Evolutionary conservation across 371 early-diverging fungal genomes (phyloP).

Genomic region (Mucor mucedo): DNA sequence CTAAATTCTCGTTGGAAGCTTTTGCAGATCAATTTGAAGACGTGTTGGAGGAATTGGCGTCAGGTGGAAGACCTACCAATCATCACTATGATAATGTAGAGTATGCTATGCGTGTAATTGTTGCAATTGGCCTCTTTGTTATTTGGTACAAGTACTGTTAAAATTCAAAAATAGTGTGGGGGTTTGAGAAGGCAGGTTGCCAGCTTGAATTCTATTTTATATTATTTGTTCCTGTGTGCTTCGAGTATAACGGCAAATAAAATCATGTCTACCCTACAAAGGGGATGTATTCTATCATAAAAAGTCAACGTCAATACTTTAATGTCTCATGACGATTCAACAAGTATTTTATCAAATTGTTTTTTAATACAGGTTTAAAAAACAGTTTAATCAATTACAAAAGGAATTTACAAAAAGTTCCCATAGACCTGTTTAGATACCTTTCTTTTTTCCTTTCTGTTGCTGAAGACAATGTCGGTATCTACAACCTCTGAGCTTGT

Average conservation of each 20-base stretch:
- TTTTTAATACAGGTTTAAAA: too few species aligned
- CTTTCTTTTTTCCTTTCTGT: neutral
- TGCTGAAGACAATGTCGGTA: neutral
- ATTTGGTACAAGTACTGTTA: slow-evolving; percentile 33
- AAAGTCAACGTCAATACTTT: too few species aligned
- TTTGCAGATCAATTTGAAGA: slow-evolving; percentile 75
- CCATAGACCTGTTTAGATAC: neutral
- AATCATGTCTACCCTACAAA: too few species aligned
- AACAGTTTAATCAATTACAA: too few species aligned
- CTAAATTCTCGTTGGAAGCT: slow-evolving; percentile 67
- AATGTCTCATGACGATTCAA: too few species aligned
- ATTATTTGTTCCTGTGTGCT: too few species aligned
- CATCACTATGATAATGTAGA: slow-evolving; percentile 31
- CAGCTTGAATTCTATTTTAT: too few species aligned
- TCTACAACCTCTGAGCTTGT: too few species aligned
- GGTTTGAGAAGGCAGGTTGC: too few species aligned
- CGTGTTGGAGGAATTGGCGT: slow-evolving; percentile 49
- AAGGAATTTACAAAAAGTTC: neutral
- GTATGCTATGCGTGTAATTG: slow-evolving; percentile 27
- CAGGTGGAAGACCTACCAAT: slow-evolving; percentile 26
- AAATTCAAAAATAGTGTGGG: neutral
- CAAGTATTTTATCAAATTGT: too few species aligned
- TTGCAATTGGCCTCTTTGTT: slow-evolving; percentile 27
- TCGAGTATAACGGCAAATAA: too few species aligned
- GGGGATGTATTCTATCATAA: too few species aligned